Conservation (phyloP, 2,329 filamentous ascomycete species). For the Cordyceps cicadae region DNA sequence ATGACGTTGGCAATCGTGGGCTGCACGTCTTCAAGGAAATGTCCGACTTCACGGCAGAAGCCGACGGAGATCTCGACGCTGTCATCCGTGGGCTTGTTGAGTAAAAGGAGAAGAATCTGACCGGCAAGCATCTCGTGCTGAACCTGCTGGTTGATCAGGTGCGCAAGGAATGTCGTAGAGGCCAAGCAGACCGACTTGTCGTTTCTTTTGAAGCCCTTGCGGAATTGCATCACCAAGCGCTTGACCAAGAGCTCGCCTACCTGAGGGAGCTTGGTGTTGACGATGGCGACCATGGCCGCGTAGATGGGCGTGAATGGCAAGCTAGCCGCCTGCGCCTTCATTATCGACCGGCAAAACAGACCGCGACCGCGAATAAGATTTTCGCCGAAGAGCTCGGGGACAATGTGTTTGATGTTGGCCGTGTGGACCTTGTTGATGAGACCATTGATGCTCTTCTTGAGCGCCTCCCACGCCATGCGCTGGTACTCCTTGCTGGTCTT, state of each 20-base stretch:
- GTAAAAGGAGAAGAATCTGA: constrained; percentile 82
- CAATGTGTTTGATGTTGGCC: constrained; percentile 94
- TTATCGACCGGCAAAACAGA: constrained; percentile 89
- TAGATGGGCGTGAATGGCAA: constrained; percentile 95
- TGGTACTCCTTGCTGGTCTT: constrained; percentile 95
- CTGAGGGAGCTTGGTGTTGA: constrained; percentile 94
- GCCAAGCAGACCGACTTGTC: constrained; percentile 94
- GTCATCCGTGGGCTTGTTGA: constrained; percentile 94
- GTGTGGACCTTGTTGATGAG: constrained; percentile 99
- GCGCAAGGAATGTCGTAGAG: constrained; percentile 88
- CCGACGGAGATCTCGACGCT: constrained; percentile 96
- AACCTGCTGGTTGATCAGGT: constrained; percentile 93
- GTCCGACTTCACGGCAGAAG: constrained; percentile 84
- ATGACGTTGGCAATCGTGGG: constrained; percentile 77
- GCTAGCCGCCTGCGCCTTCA: constrained; percentile 96
- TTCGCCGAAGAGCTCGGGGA: constrained; percentile 90
- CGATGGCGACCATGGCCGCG: constrained; percentile 88
- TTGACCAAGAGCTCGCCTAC: constrained; percentile 86
- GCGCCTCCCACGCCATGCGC: constrained; percentile 96
- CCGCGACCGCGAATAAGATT: constrained; percentile 87
- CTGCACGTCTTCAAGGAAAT: constrained; percentile 94
- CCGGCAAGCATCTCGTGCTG: constrained; percentile 88
- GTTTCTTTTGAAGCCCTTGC: constrained; percentile 91
- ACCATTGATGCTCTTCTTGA: constrained; percentile 98
- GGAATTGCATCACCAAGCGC: constrained; percentile 81